These are phyloP conservation scores for Phialemoniopsis sp. DNA, from an alignment of 2,329 filamentous ascomycete genomes.

Conservation along the genomic window DNA sequence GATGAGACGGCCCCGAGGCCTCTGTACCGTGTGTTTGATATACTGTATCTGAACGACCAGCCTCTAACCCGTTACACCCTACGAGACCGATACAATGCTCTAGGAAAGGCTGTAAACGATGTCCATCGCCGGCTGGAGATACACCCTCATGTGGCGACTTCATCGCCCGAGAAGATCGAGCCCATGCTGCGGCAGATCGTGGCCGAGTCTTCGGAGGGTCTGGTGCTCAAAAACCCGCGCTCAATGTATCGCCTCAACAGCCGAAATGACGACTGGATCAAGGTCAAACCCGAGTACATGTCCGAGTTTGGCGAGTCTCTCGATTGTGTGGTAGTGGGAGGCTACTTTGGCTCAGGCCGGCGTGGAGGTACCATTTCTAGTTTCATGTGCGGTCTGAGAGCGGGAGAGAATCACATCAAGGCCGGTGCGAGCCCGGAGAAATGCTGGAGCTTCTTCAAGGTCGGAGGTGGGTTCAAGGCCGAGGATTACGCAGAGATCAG, in stretches of 20 bases:
- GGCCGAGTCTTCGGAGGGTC: constrained; percentile 80
- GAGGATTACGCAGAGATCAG: constrained; percentile 81
- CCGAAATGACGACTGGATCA: constrained; percentile 94
- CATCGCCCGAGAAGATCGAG: constrained; percentile 69
- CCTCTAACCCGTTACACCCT: constrained; percentile 79
- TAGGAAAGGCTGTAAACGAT: constrained; percentile 66
- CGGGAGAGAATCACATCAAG: constrained; percentile 63
- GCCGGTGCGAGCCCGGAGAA: constrained; percentile 62
- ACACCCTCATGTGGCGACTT: constrained; percentile 66
- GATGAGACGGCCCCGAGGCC: constrained; percentile 64
- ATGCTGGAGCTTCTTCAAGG: constrained; percentile 94
- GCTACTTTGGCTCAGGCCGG: constrained; percentile 85
- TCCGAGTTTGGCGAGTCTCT: constrained; percentile 90
- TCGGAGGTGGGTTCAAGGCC: constrained; percentile 86
- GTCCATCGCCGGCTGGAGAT: constrained; percentile 78
- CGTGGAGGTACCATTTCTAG: constrained; percentile 80
- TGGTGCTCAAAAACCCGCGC: constrained; percentile 89
- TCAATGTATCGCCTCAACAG: constrained; percentile 85
- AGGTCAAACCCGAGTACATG: constrained; percentile 99
- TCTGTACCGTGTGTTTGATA: constrained; percentile 84
- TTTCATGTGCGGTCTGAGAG: constrained; percentile 84
- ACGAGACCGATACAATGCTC: constrained; percentile 70
- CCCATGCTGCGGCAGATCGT: constrained; percentile 76
- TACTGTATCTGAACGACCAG: constrained; percentile 80
- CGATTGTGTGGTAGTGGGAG: constrained; percentile 85